A percentile compares a stretch with the other conserved stretches of the same genome.
Conservation (phyloP, 345 rosid genomes). For the Nephelium lappaceum region DNA sequence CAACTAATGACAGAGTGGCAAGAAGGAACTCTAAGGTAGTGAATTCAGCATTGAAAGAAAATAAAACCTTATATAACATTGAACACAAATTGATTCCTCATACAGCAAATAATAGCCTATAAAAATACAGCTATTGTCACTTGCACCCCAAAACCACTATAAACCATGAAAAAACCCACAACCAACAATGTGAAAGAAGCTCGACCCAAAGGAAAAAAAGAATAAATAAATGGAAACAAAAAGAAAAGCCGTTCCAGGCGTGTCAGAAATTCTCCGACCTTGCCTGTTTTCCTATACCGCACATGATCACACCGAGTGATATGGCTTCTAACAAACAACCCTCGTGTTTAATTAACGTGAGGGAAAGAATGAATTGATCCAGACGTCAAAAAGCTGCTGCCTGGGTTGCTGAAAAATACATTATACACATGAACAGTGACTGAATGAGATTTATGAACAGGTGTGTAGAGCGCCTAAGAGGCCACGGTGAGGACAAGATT, state of each 20-base stretch:
- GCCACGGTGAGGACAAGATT: background rate
- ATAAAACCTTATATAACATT: constrained; percentile 6
- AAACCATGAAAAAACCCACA: constrained; percentile 25
- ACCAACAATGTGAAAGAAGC: constrained; percentile 15
- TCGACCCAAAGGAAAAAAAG: background rate
- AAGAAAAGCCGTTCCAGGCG: constrained; percentile 28
- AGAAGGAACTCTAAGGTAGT: background rate
- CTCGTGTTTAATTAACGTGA: constrained; percentile 44
- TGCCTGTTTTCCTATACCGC: constrained; percentile 30
- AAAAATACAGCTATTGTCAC: constrained; percentile 34
- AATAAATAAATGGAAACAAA: constrained; percentile 18
- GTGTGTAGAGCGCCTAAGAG: constrained; percentile 4
- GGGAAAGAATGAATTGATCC: constrained; percentile 44
- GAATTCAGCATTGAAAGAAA: constrained; percentile 9
- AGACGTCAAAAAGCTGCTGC: constrained; percentile 30
- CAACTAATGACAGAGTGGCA: background rate
- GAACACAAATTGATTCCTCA: constrained; percentile 24
- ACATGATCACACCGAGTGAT: constrained; percentile 40
- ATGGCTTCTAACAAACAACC: constrained; percentile 46
- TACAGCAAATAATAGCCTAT: constrained; percentile 35
- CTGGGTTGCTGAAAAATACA: constrained; percentile 22
- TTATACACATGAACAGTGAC: constrained; percentile 42
- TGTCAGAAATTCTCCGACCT: constrained; percentile 24
- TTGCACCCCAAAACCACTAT: constrained; percentile 29
- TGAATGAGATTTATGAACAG: constrained; percentile 33